Percentiles rank a stretch among this genome's conserved stretches.
Evolutionary conservation across 163 green algal genomes (phyloP).

Genomic region (Chloroidium sp.): DNA sequence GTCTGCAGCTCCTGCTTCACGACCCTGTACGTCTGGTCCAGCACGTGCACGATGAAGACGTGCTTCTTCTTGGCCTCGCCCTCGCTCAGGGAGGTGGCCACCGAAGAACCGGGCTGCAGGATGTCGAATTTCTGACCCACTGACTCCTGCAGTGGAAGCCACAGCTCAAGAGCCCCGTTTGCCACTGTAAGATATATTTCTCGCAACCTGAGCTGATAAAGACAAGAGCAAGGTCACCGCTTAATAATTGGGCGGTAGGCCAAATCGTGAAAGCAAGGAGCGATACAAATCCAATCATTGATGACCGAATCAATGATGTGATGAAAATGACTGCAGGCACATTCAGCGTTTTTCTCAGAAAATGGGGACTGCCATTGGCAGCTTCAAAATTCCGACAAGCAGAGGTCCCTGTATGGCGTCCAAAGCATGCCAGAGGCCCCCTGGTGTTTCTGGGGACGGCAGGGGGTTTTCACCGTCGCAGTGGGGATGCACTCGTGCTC

Average conservation of each 20-base stretch:
- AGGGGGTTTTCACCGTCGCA: slow-evolving; percentile 33
- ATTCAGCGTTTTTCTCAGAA: background rate
- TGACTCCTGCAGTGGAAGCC: slow-evolving; percentile 3
- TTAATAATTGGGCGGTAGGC: too few species aligned
- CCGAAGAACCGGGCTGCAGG: slow-evolving; percentile 82
- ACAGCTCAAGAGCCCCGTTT: too few species aligned
- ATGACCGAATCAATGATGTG: background rate
- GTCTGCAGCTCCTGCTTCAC: slow-evolving; percentile 62
- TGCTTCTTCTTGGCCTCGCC: slow-evolving; percentile 88
- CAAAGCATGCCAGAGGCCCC: background rate
- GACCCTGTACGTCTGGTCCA: slow-evolving; percentile 48
- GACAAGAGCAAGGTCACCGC: too few species aligned
- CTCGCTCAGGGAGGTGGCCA: slow-evolving; percentile 68
- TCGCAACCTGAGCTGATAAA: too few species aligned
- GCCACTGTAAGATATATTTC: too few species aligned
- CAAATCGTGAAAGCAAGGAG: too few species aligned
- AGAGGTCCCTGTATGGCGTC: background rate
- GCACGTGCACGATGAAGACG: slow-evolving; percentile 78
- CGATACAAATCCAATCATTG: too few species aligned
- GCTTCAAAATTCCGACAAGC: background rate
- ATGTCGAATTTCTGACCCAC: slow-evolving; percentile 37
- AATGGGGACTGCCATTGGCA: background rate
- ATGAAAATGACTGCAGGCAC: background rate
- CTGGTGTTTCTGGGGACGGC: background rate
- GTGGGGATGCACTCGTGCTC: slow-evolving; percentile 91